These are phyloP conservation scores for Kazachstania martiniae DNA, from an alignment of 805 yeast genomes.

Conservation along the genomic window DNA sequence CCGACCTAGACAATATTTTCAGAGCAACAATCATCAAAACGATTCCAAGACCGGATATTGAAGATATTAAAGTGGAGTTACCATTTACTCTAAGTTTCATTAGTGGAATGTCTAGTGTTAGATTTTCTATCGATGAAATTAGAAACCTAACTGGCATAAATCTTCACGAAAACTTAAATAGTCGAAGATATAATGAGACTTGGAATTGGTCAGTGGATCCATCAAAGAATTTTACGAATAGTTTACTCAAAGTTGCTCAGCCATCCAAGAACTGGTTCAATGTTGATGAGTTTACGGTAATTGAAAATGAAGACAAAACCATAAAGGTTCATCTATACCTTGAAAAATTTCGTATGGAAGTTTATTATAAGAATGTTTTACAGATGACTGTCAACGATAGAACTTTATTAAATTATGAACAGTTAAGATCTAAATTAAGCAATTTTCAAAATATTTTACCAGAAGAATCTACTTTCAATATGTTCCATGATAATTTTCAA, in stretches of 20 bases:
- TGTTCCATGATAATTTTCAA: slow-evolving; percentile 60
- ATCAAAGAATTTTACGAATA: slow-evolving; percentile 8
- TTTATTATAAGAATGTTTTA: slow-evolving; percentile 35
- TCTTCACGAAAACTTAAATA: slow-evolving; percentile 28
- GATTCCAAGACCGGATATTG: slow-evolving; percentile 21
- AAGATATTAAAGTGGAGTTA: slow-evolving; percentile 33
- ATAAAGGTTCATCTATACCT: slow-evolving; percentile 35
- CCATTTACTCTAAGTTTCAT: slow-evolving; percentile 51
- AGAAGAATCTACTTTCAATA: slow-evolving; percentile 53
- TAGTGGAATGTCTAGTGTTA: slow-evolving; percentile 39
- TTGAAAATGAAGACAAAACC: slow-evolving; percentile 12
- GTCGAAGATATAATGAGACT: slow-evolving; percentile 57
- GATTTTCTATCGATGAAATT: slow-evolving; percentile 60
- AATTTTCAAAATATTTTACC: slow-evolving; percentile 35
- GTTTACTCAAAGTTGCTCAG: slow-evolving; percentile 10
- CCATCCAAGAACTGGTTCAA: slow-evolving; percentile 5
- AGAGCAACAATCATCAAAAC: slow-evolving; percentile 39
- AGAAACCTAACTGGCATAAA: slow-evolving; percentile 24
- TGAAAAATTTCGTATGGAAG: slow-evolving; percentile 29
- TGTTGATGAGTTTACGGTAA: neutral
- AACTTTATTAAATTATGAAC: slow-evolving; percentile 72
- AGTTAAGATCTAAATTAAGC: slow-evolving; percentile 44
- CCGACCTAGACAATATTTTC: slow-evolving; percentile 26
- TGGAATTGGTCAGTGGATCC: slow-evolving; percentile 46
- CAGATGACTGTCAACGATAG: slow-evolving; percentile 59